Evolutionary conservation across 1,284 basidiomycete genomes (phyloP).

Genomic region (Pseudozyma thailandica): DNA sequence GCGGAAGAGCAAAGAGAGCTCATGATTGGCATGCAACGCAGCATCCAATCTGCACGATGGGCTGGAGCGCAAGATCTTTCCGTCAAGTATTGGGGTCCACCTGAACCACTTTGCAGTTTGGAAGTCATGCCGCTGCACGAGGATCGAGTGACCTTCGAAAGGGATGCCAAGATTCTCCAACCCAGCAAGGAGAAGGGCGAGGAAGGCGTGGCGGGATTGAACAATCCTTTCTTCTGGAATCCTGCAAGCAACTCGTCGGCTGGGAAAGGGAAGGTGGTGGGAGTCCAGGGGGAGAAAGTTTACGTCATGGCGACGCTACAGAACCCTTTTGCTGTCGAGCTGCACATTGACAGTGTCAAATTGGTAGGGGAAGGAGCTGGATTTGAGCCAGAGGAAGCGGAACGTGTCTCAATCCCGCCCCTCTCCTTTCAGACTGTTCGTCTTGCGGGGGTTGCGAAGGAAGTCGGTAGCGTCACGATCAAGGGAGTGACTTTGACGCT

Average conservation of each 20-base stretch:
- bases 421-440: constrained; percentile 79
- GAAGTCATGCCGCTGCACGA: constrained; percentile 79
- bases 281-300: constrained; percentile 84
- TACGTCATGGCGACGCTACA: constrained; percentile 85
- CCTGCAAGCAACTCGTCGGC: constrained; percentile 3
- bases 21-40: constrained; percentile 56
- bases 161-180: constrained; percentile 65
- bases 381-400: constrained; percentile 73
- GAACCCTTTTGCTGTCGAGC: constrained; percentile 89
- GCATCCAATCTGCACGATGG: constrained; percentile 59
- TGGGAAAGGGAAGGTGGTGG: constrained; percentile 71
- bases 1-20: constrained; percentile 61
- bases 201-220: constrained; percentile 26
- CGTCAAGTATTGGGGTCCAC: constrained; percentile 69
- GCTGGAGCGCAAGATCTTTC: constrained; percentile 49
- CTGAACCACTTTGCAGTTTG: constrained; percentile 79
- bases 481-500: constrained; percentile 83
- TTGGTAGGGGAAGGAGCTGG: constrained; percentile 83
- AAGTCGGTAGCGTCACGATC: constrained; percentile 77
- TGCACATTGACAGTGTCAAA: constrained; percentile 82
- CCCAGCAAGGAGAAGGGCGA: constrained; percentile 3
- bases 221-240: constrained; percentile 55
- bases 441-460: constrained; percentile 76
- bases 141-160: constrained; percentile 79
- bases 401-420: constrained; percentile 76